Evolutionary conservation across 73 alveolate species (phyloP), one percentile per base, ranked within the genome.

Genomic region (Tetrahymena elliotti): DNA sequence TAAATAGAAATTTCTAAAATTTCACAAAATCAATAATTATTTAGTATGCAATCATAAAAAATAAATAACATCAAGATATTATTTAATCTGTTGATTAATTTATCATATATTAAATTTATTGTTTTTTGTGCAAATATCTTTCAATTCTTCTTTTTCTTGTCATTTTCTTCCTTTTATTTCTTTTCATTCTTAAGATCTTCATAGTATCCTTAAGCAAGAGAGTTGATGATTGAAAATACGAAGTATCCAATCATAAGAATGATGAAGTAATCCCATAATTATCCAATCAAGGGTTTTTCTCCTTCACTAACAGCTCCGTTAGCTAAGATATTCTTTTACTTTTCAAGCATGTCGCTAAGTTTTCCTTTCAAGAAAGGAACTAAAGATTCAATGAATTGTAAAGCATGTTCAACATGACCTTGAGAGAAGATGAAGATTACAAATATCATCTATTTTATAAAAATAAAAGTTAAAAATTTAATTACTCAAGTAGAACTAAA

Each of bases 361-460:
- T 53, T 95, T 36, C 84, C 95, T 52, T 92, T 53, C 35, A 98
- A 35, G 88, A 84, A 94, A 20, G 99, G 98, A 39, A 95, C 27
- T 22, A 54, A 38, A 27, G 82, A 35, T 41, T 95, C 94, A 41
- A 97, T 93, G 10, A 96, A 40, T 15, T 83, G 93, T 24, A 97
- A 93, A 16, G 97, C 84, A 16, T 84, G 36, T 40, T 98, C 98
- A 24, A 98, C 98, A 33, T 94, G 97, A 39, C 97, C 98, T 41
- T 95, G 84, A 22, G 98, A 93, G 97, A 97, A 98, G 52, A 97
- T 93, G 95, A 98, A 96, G 10, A 98, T 97, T 33, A 97, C 95
- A 93, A 94, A 84, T 0, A 94, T 93, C 88, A 94, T 83, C 96
- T 94, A 83, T 0, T 40, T 52, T 37, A 8, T 1, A 31, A 11